Base-by-base conservation (phyloP, 2,329 filamentous ascomycete genomes). In the Calycina herbarum region DNA sequence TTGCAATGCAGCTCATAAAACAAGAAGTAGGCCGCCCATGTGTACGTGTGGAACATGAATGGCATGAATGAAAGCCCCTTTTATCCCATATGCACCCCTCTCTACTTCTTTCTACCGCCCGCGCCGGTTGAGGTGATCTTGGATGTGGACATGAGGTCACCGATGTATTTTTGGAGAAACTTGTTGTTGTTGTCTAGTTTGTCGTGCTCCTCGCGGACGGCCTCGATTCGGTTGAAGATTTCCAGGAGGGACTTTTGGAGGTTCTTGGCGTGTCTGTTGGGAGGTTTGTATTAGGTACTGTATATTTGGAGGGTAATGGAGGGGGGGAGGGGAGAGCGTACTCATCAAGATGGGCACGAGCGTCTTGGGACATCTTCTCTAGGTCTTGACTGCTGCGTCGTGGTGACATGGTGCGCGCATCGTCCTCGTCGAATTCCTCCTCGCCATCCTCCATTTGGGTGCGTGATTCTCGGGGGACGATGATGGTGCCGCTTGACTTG, bases 141-240 rank as follows among this genome's bases (percentile, higher is more conserved):
- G 76, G 86, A 89, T n/a, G 88, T 90, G 72, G 92, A 92, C 86
- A 97, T 98, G 64, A 98, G 84, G 75, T 97, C 94, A 70, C 94
- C 94, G 74, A 98, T 98, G 77, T 98, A 98, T 78, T 97, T 97
- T 78, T 98, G 94, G 59, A 99, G 81, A 76, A 98, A 97, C 75
- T 93, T 94, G 83, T 99, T 99, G 78, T 97, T 94, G 78, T 86
- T 95, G 78, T 98, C 94, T 63, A 99, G 87, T 79, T 97, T 97
- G 80, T 97, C 93, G 76, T 99, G 94, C 76, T 98, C 94, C 72
- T 91, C 90, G 78, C 93, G 92, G 69, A 98, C 94, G 35, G 92
- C 92, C 76, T 99, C 95, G 77, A 98, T 96, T 61, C 93, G 91
- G 78, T 97, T 92, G 71, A 97, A 93, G 56, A 98, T 90, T 69